Conservation (phyloP, 2,329 filamentous ascomycete species). For the Colletotrichum scovillei region DNA sequence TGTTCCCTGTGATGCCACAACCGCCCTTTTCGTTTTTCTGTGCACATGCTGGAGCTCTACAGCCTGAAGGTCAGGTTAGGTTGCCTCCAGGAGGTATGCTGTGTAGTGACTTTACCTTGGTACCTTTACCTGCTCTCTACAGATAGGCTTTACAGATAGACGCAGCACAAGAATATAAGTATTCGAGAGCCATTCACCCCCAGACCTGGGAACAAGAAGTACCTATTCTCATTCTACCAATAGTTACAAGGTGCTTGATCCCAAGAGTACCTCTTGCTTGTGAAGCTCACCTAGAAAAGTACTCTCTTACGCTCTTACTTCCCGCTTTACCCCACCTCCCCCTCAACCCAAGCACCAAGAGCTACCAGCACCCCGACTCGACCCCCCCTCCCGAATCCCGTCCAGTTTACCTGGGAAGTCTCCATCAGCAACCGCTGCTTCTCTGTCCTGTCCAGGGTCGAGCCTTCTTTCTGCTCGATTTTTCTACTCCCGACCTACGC, state of each 20-base stretch:
- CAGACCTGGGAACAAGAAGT: no score
- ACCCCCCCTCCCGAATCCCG: constrained; percentile 13
- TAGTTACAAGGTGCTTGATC: not conserved
- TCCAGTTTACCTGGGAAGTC: constrained; percentile 22
- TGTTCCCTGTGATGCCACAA: constrained; percentile 3
- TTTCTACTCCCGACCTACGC: constrained; percentile 19
- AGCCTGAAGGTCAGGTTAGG: not conserved
- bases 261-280: constrained; percentile 12
- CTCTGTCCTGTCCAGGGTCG: constrained; percentile 27
- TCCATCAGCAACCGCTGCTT: constrained; percentile 34
- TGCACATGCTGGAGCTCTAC: not conserved
- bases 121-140: no score
- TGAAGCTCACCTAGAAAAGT: constrained; percentile 23
- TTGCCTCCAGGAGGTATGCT: constrained; percentile 1
- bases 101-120: not conserved
- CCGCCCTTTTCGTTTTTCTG: not conserved
- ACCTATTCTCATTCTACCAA: no score
- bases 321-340: constrained; percentile 34
- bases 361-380: constrained; percentile 19
- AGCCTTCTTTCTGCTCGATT: constrained; percentile 25
- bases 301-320: not conserved
- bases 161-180: not conserved
- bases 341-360: constrained; percentile 23
- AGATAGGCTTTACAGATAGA: no score
- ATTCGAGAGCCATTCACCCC: not conserved